phyloP scores from a whole-genome alignment of 306 rosid species.

The Inga leiocalycina region DNA sequence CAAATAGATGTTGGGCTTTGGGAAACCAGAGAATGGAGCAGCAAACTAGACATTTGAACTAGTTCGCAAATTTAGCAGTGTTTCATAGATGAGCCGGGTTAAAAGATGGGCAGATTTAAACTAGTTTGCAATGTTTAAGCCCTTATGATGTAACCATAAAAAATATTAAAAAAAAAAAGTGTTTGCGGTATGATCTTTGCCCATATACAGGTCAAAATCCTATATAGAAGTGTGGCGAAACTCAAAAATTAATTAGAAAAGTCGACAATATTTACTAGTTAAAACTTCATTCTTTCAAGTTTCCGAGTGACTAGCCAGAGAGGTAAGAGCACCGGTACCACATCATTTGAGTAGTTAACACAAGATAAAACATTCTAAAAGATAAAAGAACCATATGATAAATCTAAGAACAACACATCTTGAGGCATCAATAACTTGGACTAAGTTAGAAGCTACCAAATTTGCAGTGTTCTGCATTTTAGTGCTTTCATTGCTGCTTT shows the following conservation, averaged over 20 bases:
- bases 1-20: not conserved
- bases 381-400: not conserved
- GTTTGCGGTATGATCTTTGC: not conserved
- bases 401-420: not conserved
- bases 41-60: not conserved
- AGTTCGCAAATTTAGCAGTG: not conserved
- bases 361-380: constrained; percentile 5
- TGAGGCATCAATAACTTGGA: constrained; percentile 6
- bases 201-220: not conserved
- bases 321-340: constrained; percentile 20
- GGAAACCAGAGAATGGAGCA: constrained; percentile 16
- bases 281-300: constrained; percentile 4
- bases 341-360: constrained; percentile 4
- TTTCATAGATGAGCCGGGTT: not conserved
- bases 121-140: not conserved
- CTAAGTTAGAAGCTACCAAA: constrained; percentile 47
- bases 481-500: constrained; percentile 89
- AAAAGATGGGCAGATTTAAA: not conserved
- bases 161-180: not conserved
- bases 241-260: not conserved
- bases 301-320: constrained; percentile 4
- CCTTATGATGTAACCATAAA: not conserved
- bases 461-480: constrained; percentile 62
- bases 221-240: not conserved
- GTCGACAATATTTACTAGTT: not conserved